These are phyloP conservation scores for Didymellaceae sp. DNA, from an alignment of 2,329 filamentous ascomycete species.

Conservation along the genomic window DNA sequence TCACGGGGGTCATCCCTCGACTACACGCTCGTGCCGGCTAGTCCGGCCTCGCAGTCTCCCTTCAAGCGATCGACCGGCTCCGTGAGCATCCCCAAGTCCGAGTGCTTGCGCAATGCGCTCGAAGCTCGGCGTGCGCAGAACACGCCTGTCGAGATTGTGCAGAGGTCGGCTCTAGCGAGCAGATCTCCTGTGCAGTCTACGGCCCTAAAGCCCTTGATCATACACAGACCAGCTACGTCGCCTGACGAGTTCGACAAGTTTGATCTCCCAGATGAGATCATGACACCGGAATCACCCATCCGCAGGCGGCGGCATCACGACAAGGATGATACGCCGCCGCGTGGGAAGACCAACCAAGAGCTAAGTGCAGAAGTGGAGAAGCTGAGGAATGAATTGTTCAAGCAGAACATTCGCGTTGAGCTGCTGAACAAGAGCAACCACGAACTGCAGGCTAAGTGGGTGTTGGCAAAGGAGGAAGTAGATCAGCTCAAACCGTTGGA, in stretches of 20 bases:
- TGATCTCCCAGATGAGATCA: conserved; percentile 42
- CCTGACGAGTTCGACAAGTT: conserved; percentile 32
- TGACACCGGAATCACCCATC: conserved; percentile 35
- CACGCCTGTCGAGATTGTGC: conserved; percentile 17
- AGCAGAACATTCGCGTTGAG: conserved; percentile 41
- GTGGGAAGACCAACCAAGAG: conserved; percentile 38
- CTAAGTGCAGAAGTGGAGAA: conserved; percentile 36
- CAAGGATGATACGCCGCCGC: conserved; percentile 23
- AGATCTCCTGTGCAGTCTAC: neutral
- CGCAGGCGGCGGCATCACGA: conserved; percentile 38
- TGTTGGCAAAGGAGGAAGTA: conserved; percentile 32
- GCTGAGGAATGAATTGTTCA: conserved; percentile 37
- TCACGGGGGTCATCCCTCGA: conserved; percentile 26
- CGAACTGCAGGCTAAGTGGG: conserved; percentile 36
- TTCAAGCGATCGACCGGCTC: conserved; percentile 23
- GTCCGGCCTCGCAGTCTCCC: conserved; percentile 23
- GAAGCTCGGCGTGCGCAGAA: conserved; percentile 39
- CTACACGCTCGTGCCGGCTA: conserved; percentile 26
- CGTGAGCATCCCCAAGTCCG: conserved; percentile 41
- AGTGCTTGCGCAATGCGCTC: conserved; percentile 43
- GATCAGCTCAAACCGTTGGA: conserved; percentile 37
- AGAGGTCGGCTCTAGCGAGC: neutral
- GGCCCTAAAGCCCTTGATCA: conserved; percentile 7
- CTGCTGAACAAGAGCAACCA: conserved; percentile 41
- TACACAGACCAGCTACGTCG: conserved; percentile 15